Evolutionary conservation across 768 basidiomycete species (phyloP), one percentile per base, ranked within the genome.

Genomic region (Hydnum rufescens): DNA sequence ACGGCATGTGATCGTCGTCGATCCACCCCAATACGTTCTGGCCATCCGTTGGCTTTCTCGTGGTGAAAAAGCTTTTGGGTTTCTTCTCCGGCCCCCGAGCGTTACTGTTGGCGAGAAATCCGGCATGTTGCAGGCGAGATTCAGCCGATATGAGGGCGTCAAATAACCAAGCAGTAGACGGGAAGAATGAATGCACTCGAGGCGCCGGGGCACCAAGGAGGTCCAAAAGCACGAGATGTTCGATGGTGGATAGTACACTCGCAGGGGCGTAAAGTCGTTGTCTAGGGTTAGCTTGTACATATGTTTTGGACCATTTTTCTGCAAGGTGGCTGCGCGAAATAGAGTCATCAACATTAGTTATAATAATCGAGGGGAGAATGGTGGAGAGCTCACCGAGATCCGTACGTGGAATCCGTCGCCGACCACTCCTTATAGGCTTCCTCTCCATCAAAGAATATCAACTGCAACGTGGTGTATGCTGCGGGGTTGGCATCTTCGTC

Each of bases 401-500:
- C 93, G 62, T 99, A 99, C 42, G 88, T 78, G 1, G 87, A 92
- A 65, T 99, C 93, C 2, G 74, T 77, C 29, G 71, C 74, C 2
- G 87, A 88, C 93, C 93, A 99, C 26, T 75, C 70, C 46, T 76
- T 71, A 65, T 93, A 96, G 0, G 95, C 95, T 65, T 97, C 95
- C 65, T 99, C 95, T 2, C 95, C 95, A 60, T 99, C 95, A 54
- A 99, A 93, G 63, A 97, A 93, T 5, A 99, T 72, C 5, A 97
- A 68, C 62, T 95, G 89, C 5, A 99, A 65, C 2, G 92, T 93
- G 19, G 83, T 87, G 53, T 85, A 82, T 0, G 76, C 76, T 13
- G 79, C 67, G 51, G 59, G 60, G 42, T 86, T 64, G 26, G 64
- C 85, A n/a, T 79, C 77, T 8, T 78, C 77, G 51, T 77, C 76